Base-by-base conservation (phyloP, 2,329 filamentous ascomycete genomes). In the Capronia epimyces region DNA sequence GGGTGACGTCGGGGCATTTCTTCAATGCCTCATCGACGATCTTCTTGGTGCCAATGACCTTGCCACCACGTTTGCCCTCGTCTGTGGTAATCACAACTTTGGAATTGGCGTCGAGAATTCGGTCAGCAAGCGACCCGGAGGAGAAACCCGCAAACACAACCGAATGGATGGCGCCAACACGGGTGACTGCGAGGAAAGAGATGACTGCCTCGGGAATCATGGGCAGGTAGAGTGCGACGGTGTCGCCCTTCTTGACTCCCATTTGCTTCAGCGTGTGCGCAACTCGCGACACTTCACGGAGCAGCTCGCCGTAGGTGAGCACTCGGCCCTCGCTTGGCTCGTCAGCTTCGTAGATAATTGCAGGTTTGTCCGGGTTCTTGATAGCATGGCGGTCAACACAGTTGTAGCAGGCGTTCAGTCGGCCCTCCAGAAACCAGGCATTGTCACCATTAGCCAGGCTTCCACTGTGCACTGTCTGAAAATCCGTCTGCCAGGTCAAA, bases 91-190 rank as follows among this genome's bases (percentile, higher is more conserved):
- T 96, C 71, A 97, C 86, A 47, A 97, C 87, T 75, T 86, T 95
- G 69, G 86, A 91, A 62, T 88, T 75, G 52, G 87, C 91, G 66
- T 98, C 93, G 55, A 93, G 76, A 64, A 98, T 90, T 66, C 93
- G 89, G 71, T 98, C 93, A 59, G 91, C 86, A 43, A 98, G 82
- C 3, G 93, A 97, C 70, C 96, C 91, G 51, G 91, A 87, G 24
- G 90, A 96, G 79, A 98, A 98, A 53, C 93, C 93, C 49, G 93
- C 93, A 66, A 98, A 98, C 59, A 98, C 86, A 49, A 98, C 91
- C 0, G 93, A 97, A 80, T 98, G 93, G 3, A 98, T 80, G 34
- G 93, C 93, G 56, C 93, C 93, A 62, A 98, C 95, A 66, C 93
- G 88, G 31, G 84, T 75, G 70, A 90, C 94, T 55, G 93, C 93